phyloP scores from a whole-genome alignment of 2,329 filamentous ascomycete genomes.

The Gremmenia infestans region DNA sequence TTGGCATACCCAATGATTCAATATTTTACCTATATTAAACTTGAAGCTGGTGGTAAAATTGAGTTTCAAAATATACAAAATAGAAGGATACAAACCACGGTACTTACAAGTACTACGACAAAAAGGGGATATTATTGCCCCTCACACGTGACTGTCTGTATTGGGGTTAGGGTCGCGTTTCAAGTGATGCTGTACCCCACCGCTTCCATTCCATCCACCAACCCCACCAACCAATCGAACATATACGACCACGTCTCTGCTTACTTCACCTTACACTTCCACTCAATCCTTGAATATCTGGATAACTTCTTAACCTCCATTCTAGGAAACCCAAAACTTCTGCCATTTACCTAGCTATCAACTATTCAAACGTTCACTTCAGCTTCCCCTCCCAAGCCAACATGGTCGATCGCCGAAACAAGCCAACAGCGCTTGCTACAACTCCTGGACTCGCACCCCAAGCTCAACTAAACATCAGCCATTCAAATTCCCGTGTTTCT shows the following conservation, averaged over 20 bases:
- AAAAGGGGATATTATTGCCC: neutral
- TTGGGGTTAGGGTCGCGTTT: neutral
- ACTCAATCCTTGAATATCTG: neutral
- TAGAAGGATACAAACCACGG: no score
- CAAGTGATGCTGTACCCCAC: neutral
- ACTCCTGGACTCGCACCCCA: slow-evolving; percentile 70
- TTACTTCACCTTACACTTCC: neutral
- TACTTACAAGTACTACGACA: neutral
- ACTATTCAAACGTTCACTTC: neutral
- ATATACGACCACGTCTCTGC: neutral
- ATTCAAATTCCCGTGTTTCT: slow-evolving; percentile 67
- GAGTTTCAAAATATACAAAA: no score
- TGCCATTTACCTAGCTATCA: neutral
- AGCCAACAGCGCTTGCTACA: slow-evolving; percentile 70
- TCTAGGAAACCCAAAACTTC: neutral
- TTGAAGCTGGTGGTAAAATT: no score
- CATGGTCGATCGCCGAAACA: slow-evolving; percentile 80
- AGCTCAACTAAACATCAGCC: slow-evolving; percentile 68
- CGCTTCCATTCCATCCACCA: neutral
- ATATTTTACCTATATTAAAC: no score
- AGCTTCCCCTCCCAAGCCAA: neutral
- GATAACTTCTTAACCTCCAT: neutral
- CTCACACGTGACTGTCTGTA: neutral
- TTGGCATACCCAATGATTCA: no score
- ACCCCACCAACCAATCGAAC: neutral